Evolutionary conservation across 345 rosid species (phyloP), one percentile per base, ranked within the genome.

Genomic region (Dimocarpus longan): DNA sequence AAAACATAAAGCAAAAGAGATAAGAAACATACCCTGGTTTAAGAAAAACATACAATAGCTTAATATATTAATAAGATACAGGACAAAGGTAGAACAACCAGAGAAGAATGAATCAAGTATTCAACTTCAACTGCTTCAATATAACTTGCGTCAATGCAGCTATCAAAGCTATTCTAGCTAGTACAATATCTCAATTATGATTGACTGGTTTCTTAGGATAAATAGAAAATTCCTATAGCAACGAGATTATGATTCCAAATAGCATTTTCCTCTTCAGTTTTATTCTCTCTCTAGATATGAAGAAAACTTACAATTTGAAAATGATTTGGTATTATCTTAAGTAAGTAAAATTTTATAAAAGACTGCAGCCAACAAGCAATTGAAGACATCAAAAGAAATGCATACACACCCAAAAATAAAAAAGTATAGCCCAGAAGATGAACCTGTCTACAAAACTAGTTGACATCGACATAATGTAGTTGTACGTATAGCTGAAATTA

Each of bases 391-490:
- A 7, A 18, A 32, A 52, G 39, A 43, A 71, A 52, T 6, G 16
- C 48, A 40, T 9, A 66, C 8, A 7, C 48, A 26, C 8, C 28
- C 32, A 66, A 40, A 80, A 68, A 11, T 1, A 6, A 11, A 11
- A 46, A 9, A 66, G 12, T 71, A 39, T 18, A 15, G 67, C 15
- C 10, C 6, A 22, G 32, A 21, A 21, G 24, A 90, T 95, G 81
- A 80, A 96, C 99, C 98, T 96, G 92, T 96, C 99, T 24, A 96
- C 95, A 71, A 96, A 96, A 79, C 99, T 93, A 85, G 93, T 86
- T 74, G 94, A 74, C 56, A 97, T 88, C 68, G 98, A 93, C 98
- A 94, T 91, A 83, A 96, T 90, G 77, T 96, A 96, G 77, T 90
- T 91, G 79, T 91, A 94, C 0, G 90, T 93, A 84, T 96, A 96